Base-by-base conservation (phyloP, 257 asterid species). In the Gentiana straminea region DNA sequence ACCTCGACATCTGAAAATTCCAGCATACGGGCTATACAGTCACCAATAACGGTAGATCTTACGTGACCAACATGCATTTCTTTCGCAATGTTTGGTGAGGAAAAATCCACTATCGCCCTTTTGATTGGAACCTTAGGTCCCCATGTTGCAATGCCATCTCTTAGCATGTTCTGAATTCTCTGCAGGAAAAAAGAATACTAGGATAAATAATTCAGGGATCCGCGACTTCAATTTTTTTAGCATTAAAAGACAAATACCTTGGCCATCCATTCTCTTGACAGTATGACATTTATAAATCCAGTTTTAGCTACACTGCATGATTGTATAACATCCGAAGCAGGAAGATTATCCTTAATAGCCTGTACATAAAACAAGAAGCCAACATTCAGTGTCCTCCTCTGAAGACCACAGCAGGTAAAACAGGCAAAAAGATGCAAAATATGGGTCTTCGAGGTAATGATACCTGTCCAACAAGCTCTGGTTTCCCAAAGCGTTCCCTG, bases 31-130 rank as follows among this genome's bases (percentile, higher is more conserved):
- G 97, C 94, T 33, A 92, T 69, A 53, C 97, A 85, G 64, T 92
- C 95, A 35, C 99, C 97, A 62, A 92, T 92, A 43, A 92, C 87
- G 32, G 99, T 84, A 13, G 99, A 92, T 63, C 99, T 73, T 61
- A 92, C 73, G 72, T 92, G 99, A 59, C 99, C 99, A 39, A 92
- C 97, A 64, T 92, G 99, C 97, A 92, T 88, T 68, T 92, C 97
- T 75, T 92, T 92, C 44, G 97, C 99, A 45, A 88, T 85, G 76
- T 92, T 92, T 33, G 99, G 99, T 3, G 99, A 88, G 63, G 97
- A 92, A 65, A 88, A 92, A 68, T 92, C 99, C 73, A 92, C 94
- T 33, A 88, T 77, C 0, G 92, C 86, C 63, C 80, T 78, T 74
- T 85, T 79, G 39, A 88, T 84, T 2, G 81, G 81, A 66, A 81